Evolutionary conservation across 176 grass and related monocot genomes (phyloP), one percentile per base, ranked within the genome.

Genomic region (Bonia amplexicaulis): DNA sequence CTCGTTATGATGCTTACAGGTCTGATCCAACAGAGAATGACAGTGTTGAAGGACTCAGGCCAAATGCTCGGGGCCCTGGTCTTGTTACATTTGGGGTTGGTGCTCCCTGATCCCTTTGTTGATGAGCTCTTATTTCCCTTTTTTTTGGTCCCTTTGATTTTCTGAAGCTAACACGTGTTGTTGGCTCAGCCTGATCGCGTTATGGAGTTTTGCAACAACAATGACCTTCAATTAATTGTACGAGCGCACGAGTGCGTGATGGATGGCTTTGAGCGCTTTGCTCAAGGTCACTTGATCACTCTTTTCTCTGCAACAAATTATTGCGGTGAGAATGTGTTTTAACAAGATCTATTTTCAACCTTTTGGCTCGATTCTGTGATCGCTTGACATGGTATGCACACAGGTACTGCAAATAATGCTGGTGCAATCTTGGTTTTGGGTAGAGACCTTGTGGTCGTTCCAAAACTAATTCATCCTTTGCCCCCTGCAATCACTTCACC

Each of bases 251-350:
- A 99, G 67, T 99, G 97, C 58, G 97, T 99, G 47, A 99, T 99
- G 97, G 97, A 99, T 86, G 97, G 97, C 49, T 99, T 99, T 92
- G 97, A 99, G 73, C 97, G 97, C 15, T 99, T 99, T 89, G 97
- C 97, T 93, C 97, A 99, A 82, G 97, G 97, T 29, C 97, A 96
- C 84, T 89, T 99, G 84, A 99, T 99, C 41, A 99, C 97, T 86
- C 97, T 99, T 73, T 99, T 99, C 82, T 99, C 97, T 33, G 97
- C 97, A 33, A 99, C 97, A 84, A 99, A 99, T 91, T 99, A 99
- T 83, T 99, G 97, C 2, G 97, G 97, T 99, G 82, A 88, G 83
- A 31, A 66, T 84, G 9, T 72, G 10, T 85, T 45, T 66, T 68
- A 14, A 29, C 12, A 78, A n/a, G 6, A 69, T 87, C 1, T 80